Evolutionary conservation across 2,329 filamentous ascomycete genomes (phyloP).

Genomic region (Aotearoamyces nothofagi): DNA sequence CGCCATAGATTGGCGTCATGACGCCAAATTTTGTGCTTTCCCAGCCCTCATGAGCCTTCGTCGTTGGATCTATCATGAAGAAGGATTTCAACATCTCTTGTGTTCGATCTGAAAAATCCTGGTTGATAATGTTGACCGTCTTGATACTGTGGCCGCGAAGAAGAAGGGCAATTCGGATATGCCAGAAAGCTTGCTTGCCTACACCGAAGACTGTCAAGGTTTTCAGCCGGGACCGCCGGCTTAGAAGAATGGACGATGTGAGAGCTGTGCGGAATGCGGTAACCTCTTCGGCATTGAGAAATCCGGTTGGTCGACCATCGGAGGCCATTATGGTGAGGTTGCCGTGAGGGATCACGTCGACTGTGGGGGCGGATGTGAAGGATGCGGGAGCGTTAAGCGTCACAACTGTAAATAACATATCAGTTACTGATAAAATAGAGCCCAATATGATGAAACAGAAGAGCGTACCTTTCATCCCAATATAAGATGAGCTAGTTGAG

Average conservation of each 20-base stretch:
- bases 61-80: slow-evolving; percentile 24
- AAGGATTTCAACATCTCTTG: slow-evolving; percentile 33
- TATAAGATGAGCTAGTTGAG: slow-evolving; percentile 43
- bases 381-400: neutral
- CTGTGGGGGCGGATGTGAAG: slow-evolving; percentile 6
- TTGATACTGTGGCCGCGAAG: slow-evolving; percentile 51
- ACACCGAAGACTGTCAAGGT: slow-evolving; percentile 75
- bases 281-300: slow-evolving; percentile 58
- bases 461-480: slow-evolving; percentile 49
- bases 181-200: slow-evolving; percentile 89
- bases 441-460: neutral
- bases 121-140: slow-evolving; percentile 72
- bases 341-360: slow-evolving; percentile 34
- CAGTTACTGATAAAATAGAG: too few relatives aligned
- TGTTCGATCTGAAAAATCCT: slow-evolving; percentile 46
- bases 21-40: slow-evolving; percentile 49
- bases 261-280: slow-evolving; percentile 73
- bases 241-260: slow-evolving; percentile 50
- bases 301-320: slow-evolving; percentile 45
- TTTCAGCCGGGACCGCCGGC: slow-evolving; percentile 51
- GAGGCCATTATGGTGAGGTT: slow-evolving; percentile 54
- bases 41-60: slow-evolving; percentile 46
- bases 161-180: slow-evolving; percentile 69
- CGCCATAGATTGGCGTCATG: slow-evolving; percentile 56
- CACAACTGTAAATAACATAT: neutral